A percentile compares a stretch with the other conserved stretches of the same genome.
phyloP scores from a whole-genome alignment of 352 stramenopile species.

The Phytophthora macrochlamydospora region DNA sequence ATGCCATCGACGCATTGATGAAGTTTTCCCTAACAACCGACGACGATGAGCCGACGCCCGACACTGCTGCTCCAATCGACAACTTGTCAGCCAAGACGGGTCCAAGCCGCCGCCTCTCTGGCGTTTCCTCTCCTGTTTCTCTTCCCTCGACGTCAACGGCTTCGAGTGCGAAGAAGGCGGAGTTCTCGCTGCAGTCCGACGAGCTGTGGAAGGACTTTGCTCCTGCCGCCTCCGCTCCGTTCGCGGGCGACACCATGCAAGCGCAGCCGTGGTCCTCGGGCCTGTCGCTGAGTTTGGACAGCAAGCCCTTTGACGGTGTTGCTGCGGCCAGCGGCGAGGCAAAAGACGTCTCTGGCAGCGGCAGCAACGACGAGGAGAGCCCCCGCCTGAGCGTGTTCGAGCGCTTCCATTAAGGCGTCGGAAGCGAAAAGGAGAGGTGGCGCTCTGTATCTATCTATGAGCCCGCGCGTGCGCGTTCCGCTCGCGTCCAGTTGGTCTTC shows the following conservation, averaged over 20 bases:
- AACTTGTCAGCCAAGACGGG: slow-evolving; percentile 8
- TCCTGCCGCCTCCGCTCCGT: slow-evolving; percentile 33
- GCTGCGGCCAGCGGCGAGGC: slow-evolving; percentile 19
- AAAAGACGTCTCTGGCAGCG: slow-evolving; percentile 35
- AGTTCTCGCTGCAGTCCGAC: slow-evolving; percentile 69
- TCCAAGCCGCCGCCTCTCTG: slow-evolving; percentile 15
- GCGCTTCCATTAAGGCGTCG: slow-evolving; percentile 75
- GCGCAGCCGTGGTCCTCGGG: slow-evolving; percentile 59
- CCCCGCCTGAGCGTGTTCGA: slow-evolving; percentile 83
- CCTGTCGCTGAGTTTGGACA: slow-evolving; percentile 67
- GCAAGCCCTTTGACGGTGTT: slow-evolving; percentile 43
- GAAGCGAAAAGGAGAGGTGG: slow-evolving; percentile 51
- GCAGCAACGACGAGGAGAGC: slow-evolving; percentile 70
- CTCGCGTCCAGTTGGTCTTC: slow-evolving; percentile 36
- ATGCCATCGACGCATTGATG: slow-evolving; percentile 89
- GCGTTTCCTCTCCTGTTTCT: slow-evolving; percentile 23
- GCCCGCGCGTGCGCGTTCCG: slow-evolving; percentile 33
- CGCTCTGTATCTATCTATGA: slow-evolving; percentile 60
- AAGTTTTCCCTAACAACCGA: slow-evolving; percentile 81
- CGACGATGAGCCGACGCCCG: slow-evolving; percentile 35
- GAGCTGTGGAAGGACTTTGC: slow-evolving; percentile 85
- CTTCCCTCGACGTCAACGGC: slow-evolving; percentile 19
- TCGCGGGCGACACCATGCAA: slow-evolving; percentile 47
- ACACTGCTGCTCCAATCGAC: slow-evolving; percentile 38
- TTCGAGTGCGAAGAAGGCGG: slow-evolving; percentile 37